Evolutionary conservation across 345 rosid genomes (phyloP).

Genomic region (Bruguiera sexangula): DNA sequence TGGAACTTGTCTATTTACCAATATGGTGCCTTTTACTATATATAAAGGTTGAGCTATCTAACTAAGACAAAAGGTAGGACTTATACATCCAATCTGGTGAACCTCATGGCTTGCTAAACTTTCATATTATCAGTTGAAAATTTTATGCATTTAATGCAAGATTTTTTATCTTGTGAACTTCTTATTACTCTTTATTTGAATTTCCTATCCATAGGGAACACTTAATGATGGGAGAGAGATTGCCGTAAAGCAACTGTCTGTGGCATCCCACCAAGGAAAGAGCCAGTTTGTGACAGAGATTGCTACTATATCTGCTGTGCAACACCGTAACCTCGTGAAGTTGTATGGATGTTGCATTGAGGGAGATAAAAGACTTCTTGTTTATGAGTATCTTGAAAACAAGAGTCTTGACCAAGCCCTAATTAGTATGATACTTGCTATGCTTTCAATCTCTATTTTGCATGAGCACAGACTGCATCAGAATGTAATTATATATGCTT

Average conservation of each 20-base stretch:
- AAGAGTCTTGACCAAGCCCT: no score
- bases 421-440: no score
- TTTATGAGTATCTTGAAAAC: no score
- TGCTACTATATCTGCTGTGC: no score
- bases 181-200: neutral
- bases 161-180: neutral
- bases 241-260: slow-evolving; percentile 70
- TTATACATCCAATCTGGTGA: neutral
- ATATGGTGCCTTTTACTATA: no score
- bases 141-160: neutral
- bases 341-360: no score
- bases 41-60: neutral
- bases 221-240: slow-evolving; percentile 57
- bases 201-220: slow-evolving; percentile 29
- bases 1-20: no score
- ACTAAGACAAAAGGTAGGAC: neutral
- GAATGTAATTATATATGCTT: no score
- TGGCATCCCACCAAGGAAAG: slow-evolving; percentile 65
- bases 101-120: neutral
- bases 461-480: no score
- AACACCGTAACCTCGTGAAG: no score
- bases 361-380: no score
- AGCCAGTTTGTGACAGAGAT: slow-evolving; percentile 40
- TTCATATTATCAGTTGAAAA: neutral
- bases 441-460: no score